Percentiles rank a stretch among this genome's conserved stretches.
phyloP scores from a whole-genome alignment of 2,329 filamentous ascomycete species.

The Teratosphaeria gauchensis region DNA sequence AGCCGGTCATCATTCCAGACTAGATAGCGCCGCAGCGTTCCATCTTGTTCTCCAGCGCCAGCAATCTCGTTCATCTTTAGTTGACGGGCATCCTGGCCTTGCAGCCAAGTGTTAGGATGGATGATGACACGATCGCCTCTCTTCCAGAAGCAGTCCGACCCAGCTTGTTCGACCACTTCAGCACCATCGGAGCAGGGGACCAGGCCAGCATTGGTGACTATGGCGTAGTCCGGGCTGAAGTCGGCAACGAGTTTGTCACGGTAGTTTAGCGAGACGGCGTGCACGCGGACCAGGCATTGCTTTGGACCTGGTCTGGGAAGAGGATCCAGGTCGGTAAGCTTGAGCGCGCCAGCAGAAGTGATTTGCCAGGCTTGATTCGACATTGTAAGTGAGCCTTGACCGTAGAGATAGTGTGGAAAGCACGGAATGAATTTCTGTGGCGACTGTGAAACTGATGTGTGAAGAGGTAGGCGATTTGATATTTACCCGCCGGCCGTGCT shows the following conservation, averaged over 20 bases:
- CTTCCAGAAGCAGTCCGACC: constrained; percentile 27
- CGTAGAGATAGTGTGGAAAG: too few relatives aligned
- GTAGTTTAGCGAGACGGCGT: neutral
- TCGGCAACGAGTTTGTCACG: too few relatives aligned
- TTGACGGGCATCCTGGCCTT: neutral
- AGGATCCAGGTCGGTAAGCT: neutral
- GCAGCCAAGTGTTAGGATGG: constrained; percentile 14
- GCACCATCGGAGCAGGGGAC: constrained; percentile 61
- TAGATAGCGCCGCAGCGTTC: too few relatives aligned
- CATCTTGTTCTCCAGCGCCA: too few relatives aligned
- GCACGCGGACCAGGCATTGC: neutral
- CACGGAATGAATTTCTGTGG: too few relatives aligned
- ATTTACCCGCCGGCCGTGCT: too few relatives aligned
- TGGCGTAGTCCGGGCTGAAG: too few relatives aligned
- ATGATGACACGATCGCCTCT: constrained; percentile 54
- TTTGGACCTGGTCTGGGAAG: neutral
- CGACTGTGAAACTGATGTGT: too few relatives aligned
- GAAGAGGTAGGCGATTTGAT: too few relatives aligned
- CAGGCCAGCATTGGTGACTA: too few relatives aligned
- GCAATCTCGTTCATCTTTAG: too few relatives aligned
- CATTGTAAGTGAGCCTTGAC: neutral
- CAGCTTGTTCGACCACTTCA: constrained; percentile 46
- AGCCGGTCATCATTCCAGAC: too few relatives aligned
- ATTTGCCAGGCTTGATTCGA: neutral
- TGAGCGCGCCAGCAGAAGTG: neutral